These are phyloP conservation scores for Trametes meyenii DNA, from an alignment of 768 basidiomycete species.

Conservation along the genomic window DNA sequence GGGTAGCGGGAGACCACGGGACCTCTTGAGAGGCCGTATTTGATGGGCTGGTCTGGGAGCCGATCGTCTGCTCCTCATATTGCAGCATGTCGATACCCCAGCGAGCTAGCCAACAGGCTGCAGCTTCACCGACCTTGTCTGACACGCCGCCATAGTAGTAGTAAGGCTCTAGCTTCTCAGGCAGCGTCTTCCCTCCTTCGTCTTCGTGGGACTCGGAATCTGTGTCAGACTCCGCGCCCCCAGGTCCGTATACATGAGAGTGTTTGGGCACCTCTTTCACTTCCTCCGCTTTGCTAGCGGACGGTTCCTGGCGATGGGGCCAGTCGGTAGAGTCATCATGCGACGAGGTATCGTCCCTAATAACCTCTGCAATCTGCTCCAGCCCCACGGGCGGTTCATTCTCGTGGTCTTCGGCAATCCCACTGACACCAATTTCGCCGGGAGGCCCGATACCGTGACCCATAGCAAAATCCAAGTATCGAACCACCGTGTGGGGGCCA, in stretches of 20 bases:
- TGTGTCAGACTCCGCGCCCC: slow-evolving; percentile 5
- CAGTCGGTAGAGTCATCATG: slow-evolving; percentile 1
- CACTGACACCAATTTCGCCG: slow-evolving; percentile 23
- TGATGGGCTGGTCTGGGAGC: neutral
- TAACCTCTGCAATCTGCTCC: slow-evolving; percentile 61
- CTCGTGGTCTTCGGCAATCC: slow-evolving; percentile 36
- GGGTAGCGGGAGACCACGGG: slow-evolving; percentile 2
- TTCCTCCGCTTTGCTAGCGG: neutral
- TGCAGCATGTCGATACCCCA: slow-evolving; percentile 84
- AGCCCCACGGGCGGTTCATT: slow-evolving; percentile 69
- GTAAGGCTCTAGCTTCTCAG: slow-evolving; percentile 34
- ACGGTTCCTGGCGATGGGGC: neutral
- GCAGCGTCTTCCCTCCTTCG: neutral
- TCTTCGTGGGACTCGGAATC: slow-evolving; percentile 18
- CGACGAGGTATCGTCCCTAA: slow-evolving; percentile 39
- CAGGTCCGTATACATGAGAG: slow-evolving; percentile 8
- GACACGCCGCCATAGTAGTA: slow-evolving; percentile 88
- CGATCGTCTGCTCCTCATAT: slow-evolving; percentile 51
- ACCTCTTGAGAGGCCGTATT: neutral
- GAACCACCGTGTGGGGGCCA: slow-evolving; percentile 74
- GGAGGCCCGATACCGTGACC: slow-evolving; percentile 62
- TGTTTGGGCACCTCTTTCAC: slow-evolving; percentile 13
- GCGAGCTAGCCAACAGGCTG: slow-evolving; percentile 82
- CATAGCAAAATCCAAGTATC: slow-evolving; percentile 81
- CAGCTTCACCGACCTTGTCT: slow-evolving; percentile 90